Evolutionary conservation across 148 eudicot species (phyloP).

Genomic region (Nepenthes mirabilis): DNA sequence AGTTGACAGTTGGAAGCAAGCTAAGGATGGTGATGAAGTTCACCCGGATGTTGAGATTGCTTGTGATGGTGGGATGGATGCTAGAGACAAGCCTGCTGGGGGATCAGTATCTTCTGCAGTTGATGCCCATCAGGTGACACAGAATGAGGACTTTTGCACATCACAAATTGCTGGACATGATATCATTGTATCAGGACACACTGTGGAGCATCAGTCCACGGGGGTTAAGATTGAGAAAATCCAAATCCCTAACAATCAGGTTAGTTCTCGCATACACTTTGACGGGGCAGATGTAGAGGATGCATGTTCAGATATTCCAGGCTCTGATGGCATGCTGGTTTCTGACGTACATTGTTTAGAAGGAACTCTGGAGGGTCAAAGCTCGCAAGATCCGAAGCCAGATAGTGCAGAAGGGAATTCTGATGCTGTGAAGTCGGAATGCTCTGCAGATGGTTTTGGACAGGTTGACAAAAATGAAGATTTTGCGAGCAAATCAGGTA

Average conservation of each 20-base stretch:
- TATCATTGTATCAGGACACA: neutral
- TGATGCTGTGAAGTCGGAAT: slow-evolving; percentile 15
- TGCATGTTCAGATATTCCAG: slow-evolving; percentile 7
- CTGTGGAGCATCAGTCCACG: neutral
- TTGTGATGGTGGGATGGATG: slow-evolving; percentile 10
- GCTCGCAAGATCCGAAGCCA: slow-evolving; percentile 10
- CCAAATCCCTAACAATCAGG: neutral
- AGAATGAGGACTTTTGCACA: slow-evolving; percentile 13
- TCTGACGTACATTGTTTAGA: slow-evolving; percentile 18
- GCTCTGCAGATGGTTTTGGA: slow-evolving; percentile 13
- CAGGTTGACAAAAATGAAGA: slow-evolving; percentile 11
- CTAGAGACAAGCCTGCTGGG: slow-evolving; percentile 10
- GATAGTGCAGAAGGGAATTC: slow-evolving; percentile 11
- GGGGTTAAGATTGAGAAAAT: neutral
- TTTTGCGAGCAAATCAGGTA: slow-evolving; percentile 16
- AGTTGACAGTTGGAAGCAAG: slow-evolving; percentile 40
- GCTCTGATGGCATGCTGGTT: slow-evolving; percentile 13
- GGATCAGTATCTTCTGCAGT: slow-evolving; percentile 4
- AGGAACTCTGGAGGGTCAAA: slow-evolving; percentile 10
- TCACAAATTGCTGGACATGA: slow-evolving; percentile 8
- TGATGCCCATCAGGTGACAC: slow-evolving; percentile 1
- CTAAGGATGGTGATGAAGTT: slow-evolving; percentile 12
- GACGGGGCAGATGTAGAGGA: neutral
- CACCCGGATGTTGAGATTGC: slow-evolving; percentile 19
- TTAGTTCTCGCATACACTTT: neutral